Base-by-base conservation (phyloP, 2,329 filamentous ascomycete genomes). In the Pleochaeta shiraiana region DNA sequence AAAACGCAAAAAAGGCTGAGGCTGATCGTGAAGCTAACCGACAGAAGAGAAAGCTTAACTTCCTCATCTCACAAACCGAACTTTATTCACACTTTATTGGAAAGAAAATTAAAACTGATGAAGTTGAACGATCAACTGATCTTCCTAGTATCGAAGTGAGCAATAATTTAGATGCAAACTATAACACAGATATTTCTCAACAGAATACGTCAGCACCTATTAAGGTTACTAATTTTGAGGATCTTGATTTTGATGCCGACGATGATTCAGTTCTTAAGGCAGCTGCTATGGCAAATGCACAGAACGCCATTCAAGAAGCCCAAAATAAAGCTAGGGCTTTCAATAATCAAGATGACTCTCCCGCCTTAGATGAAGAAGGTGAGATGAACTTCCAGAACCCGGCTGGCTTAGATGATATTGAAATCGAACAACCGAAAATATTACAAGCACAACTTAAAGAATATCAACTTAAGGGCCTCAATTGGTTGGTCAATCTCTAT, bases 311-410 rank as follows among this genome's bases (percentile, higher is more conserved):
- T 67, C 87, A 95, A 70, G 88, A 96, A 74, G 93, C 93, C 0
- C 90, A 96, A 74, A 85, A 90, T 74, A 91, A 93, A 74, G 93
- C 93, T 0, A 85, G 90, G 63, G 88, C 88, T 11, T 98, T 98
- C 80, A 95, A 97, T 76, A 85, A 90, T 66, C 79, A 80, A 11
- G 78, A 83, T 55, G 78, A 79, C 63, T 78, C 83, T 63, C 82
- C 84, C 71, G 83, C 83, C 65, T 84, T 87, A 74, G 87, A 93
- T 68, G 90, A 96, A 66, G 91, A 96, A 71, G 92, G 91, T 70
- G 93, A 98, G 76, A 89, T 98, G 87, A 98, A 98, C 77, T 98
- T 98, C 79, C 93, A 98, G 77, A 97, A 98, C 73, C 93, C 93
- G 0, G 93, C 91, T 3, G 93, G 92, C 71, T 81, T 98, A 70